Conservation (phyloP, 2,329 filamentous ascomycete genomes). For the Ophiocordyceps polyrhachis-furcata region DNA sequence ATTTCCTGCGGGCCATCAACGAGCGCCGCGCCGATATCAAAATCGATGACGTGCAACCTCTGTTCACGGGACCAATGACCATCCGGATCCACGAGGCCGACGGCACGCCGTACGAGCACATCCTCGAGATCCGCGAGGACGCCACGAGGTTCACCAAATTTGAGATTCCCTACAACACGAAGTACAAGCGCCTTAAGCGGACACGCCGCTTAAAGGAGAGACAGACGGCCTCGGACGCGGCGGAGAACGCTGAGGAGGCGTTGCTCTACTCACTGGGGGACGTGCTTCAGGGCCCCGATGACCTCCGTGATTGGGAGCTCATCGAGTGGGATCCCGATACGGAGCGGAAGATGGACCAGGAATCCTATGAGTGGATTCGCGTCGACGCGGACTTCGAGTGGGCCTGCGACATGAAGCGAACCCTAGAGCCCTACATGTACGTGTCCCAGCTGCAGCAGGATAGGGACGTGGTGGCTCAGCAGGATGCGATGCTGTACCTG, state of each 20-base stretch:
- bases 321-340: constrained; percentile 80
- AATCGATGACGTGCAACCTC: constrained; percentile 49
- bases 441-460: constrained; percentile 95
- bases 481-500: constrained; percentile 60
- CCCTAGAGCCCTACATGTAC: constrained; percentile 93
- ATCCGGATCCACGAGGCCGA: constrained; percentile 96
- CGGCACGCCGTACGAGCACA: constrained; percentile 94
- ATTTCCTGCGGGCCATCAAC: constrained; percentile 72
- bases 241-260: constrained; percentile 52
- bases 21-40: constrained; percentile 56
- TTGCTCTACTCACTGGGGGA: constrained; percentile 86
- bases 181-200: constrained; percentile 91
- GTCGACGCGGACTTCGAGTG: constrained; percentile 98
- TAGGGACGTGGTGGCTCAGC: constrained; percentile 80
- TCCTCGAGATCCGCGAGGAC: constrained; percentile 82
- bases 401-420: constrained; percentile 67
- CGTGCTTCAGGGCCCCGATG: constrained; percentile 65
- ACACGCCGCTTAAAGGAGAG: constrained; percentile 70
- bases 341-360: constrained; percentile 79
- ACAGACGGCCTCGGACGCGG: constrained; percentile 34
- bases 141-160: constrained; percentile 58
- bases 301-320: constrained; percentile 67
- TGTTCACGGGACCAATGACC: constrained; percentile 93
- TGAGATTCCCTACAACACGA: constrained; percentile 96
- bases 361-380: constrained; percentile 97